Conservation (phyloP, 2,329 filamentous ascomycete genomes). For the Sphaerulina populicola region DNA sequence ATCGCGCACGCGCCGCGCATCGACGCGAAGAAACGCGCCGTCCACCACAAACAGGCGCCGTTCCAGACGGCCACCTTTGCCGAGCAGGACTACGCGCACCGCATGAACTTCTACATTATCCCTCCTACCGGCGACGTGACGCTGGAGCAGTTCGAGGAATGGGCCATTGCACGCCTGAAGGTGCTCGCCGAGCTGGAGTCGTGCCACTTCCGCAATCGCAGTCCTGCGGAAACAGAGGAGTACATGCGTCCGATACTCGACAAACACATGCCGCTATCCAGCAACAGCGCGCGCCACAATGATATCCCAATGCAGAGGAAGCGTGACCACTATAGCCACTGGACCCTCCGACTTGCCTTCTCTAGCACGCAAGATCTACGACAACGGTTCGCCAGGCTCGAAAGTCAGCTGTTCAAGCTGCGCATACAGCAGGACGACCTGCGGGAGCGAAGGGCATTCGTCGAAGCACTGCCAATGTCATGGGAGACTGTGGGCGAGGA, state of each 20-base stretch:
- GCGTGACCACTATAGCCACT: conserved; percentile 96
- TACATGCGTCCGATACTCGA: conserved; percentile 82
- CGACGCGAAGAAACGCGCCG: conserved; percentile 65
- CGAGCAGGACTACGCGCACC: conserved; percentile 69
- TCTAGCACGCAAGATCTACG: conserved; percentile 83
- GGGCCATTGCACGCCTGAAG: conserved; percentile 87
- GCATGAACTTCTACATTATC: conserved; percentile 83
- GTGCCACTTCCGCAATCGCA: conserved; percentile 88
- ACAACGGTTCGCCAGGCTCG: conserved; percentile 73
- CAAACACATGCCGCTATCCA: conserved; percentile 74
- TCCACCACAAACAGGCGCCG: conserved; percentile 70
- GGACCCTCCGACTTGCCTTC: conserved; percentile 89
- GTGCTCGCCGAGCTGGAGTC: conserved; percentile 84
- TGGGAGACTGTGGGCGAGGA: conserved; percentile 76
- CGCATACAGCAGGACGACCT: conserved; percentile 69
- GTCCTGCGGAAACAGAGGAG: conserved; percentile 66
- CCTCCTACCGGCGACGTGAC: conserved; percentile 91
- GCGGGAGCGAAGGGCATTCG: conserved; percentile 65
- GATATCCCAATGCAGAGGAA: conserved; percentile 65
- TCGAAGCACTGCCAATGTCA: conserved; percentile 66
- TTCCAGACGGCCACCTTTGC: conserved; percentile 71
- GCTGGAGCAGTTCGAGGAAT: conserved; percentile 95
- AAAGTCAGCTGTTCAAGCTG: conserved; percentile 81
- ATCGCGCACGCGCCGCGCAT: conserved; percentile 33
- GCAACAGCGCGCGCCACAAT: conserved; percentile 57